Evolutionary conservation across 2,329 filamentous ascomycete genomes (phyloP).

Genomic region (Penicillium digitatum): DNA sequence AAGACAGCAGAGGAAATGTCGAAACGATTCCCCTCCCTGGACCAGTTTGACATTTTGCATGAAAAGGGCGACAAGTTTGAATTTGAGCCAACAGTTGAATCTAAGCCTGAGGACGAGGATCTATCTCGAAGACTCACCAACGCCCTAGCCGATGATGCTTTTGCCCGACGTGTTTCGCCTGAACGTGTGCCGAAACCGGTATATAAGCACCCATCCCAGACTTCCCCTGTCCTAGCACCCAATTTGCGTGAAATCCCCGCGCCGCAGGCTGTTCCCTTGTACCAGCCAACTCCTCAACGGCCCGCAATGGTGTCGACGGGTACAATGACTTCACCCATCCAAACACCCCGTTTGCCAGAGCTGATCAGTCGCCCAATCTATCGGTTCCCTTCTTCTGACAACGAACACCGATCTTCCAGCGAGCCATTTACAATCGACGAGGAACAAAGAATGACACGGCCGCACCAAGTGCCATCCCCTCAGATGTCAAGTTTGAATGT

Average conservation of each 20-base stretch:
- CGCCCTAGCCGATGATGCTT: slow-evolving; percentile 79
- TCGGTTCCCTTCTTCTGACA: slow-evolving; percentile 50
- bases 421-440: slow-evolving; percentile 43
- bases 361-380: slow-evolving; percentile 47
- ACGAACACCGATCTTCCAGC: slow-evolving; percentile 46
- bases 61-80: slow-evolving; percentile 81
- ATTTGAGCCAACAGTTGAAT: slow-evolving; percentile 60
- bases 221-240: slow-evolving; percentile 25
- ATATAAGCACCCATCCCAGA: slow-evolving; percentile 24
- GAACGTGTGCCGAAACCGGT: slow-evolving; percentile 32
- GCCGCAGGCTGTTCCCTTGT: slow-evolving; percentile 32
- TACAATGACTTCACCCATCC: slow-evolving; percentile 67
- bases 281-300: slow-evolving; percentile 47
- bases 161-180: slow-evolving; percentile 51
- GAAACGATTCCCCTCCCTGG: slow-evolving; percentile 78
- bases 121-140: slow-evolving; percentile 67
- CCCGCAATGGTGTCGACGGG: slow-evolving; percentile 64
- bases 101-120: slow-evolving; percentile 46
- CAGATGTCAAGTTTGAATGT: slow-evolving; percentile 33
- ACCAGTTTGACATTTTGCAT: slow-evolving; percentile 87
- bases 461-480: slow-evolving; percentile 31
- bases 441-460: slow-evolving; percentile 13
- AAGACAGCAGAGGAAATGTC: slow-evolving; percentile 72
- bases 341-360: slow-evolving; percentile 38
- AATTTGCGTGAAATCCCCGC: slow-evolving; percentile 25